A percentile compares a stretch with the other conserved stretches of the same genome.
Evolutionary conservation across 2,329 filamentous ascomycete genomes (phyloP).

Genomic region (Trichoderma lentiforme): DNA sequence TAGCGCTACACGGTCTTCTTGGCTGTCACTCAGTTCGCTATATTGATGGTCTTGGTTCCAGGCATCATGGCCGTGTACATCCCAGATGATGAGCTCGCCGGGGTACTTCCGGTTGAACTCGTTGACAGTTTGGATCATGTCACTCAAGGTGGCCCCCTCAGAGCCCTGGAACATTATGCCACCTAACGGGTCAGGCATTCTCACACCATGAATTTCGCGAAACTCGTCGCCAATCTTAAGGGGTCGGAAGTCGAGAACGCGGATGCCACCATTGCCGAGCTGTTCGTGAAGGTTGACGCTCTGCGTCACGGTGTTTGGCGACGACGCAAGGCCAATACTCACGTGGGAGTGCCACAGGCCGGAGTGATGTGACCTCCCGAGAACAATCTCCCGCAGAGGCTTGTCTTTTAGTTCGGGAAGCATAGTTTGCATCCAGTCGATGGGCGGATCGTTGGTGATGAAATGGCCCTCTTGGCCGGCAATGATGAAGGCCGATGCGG

Average conservation of each 20-base stretch:
- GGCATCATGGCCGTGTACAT: conserved; percentile 25
- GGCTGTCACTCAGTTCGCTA: background rate
- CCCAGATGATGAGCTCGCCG: conserved; percentile 35
- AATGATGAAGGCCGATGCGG: conserved; percentile 28
- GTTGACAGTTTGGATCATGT: conserved; percentile 31
- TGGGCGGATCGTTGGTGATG: conserved; percentile 25
- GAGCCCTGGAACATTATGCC: conserved; percentile 24
- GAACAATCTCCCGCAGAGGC: conserved; percentile 29
- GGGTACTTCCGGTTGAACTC: conserved; percentile 28
- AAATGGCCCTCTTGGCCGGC: conserved; percentile 33
- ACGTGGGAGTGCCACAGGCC: conserved; percentile 26
- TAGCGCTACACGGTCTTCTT: conserved; percentile 18
- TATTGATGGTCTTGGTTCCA: background rate
- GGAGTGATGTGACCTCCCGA: conserved; percentile 33
- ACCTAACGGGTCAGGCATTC: background rate
- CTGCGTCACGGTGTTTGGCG: conserved; percentile 28
- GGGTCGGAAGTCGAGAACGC: conserved; percentile 32
- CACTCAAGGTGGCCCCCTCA: conserved; percentile 25
- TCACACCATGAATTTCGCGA: conserved; percentile 24
- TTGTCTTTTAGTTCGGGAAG: conserved; percentile 27
- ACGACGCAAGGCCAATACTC: conserved; percentile 12
- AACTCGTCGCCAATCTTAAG: conserved; percentile 13
- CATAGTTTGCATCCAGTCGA: conserved; percentile 31
- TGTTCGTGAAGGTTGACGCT: conserved; percentile 24
- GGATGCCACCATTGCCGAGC: conserved; percentile 28